Evolutionary conservation across 352 stramenopile genomes (phyloP).

Genomic region (Globisporangium uncinulatum): DNA sequence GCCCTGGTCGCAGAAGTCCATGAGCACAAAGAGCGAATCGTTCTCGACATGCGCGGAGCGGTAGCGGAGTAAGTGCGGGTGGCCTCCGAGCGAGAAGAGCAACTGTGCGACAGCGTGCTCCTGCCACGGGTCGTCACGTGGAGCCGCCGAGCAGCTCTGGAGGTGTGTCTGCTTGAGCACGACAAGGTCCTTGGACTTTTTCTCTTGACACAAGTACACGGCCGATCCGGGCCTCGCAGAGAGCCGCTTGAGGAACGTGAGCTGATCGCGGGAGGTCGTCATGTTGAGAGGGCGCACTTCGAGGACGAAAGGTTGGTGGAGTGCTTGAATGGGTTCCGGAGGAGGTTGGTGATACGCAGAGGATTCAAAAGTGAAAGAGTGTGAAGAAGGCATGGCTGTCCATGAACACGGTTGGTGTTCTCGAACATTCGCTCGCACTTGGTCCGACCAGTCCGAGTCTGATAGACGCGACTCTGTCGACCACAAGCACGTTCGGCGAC

Average conservation of each 20-base stretch:
- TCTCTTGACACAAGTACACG: conserved; percentile 16
- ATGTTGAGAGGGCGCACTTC: background rate
- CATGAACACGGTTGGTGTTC: background rate
- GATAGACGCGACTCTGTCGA: too few species aligned
- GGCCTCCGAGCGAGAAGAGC: conserved; percentile 19
- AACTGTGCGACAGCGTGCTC: conserved; percentile 16
- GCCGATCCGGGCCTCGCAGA: background rate
- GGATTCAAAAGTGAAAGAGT: too few species aligned
- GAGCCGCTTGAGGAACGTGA: conserved; percentile 5
- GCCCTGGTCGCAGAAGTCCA: conserved; percentile 49
- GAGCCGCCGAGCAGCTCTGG: conserved; percentile 10
- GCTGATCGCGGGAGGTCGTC: conserved; percentile 3
- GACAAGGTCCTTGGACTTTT: conserved; percentile 6
- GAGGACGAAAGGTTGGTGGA: background rate
- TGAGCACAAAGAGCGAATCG: conserved; percentile 42
- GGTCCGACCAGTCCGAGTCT: too few species aligned
- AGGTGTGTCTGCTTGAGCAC: conserved; percentile 20
- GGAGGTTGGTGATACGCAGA: too few species aligned
- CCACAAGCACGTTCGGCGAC: too few species aligned
- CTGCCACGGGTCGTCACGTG: conserved; percentile 11
- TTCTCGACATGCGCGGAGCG: conserved; percentile 22
- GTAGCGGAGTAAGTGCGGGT: conserved; percentile 28
- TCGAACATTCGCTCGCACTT: background rate
- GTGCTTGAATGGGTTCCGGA: too few species aligned
- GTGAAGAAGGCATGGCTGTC: too few species aligned